Percentiles rank a stretch among this genome's conserved stretches.
Evolutionary conservation across 495 filamentous ascomycete genomes (phyloP).

Genomic region (Aspergillus mulundensis): DNA sequence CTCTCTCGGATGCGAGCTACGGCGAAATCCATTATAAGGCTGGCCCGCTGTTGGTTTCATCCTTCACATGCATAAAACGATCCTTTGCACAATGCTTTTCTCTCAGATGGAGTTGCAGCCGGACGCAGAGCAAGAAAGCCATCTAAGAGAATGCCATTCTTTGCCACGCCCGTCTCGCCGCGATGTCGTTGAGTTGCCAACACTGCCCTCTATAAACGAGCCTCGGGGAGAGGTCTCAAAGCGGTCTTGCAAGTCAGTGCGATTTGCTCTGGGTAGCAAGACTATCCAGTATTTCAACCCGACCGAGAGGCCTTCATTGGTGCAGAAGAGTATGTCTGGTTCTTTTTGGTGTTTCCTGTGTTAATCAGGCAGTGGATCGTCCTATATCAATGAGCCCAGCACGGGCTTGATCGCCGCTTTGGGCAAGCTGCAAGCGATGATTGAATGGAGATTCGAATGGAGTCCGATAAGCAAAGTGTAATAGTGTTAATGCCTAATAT

Average conservation of each 20-base stretch:
- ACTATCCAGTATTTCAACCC: slow-evolving; percentile 3
- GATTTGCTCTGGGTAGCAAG: neutral
- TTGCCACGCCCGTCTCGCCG: neutral
- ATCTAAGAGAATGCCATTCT: neutral
- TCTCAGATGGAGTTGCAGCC: neutral
- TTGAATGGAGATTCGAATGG: no score
- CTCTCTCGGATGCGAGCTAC: neutral
- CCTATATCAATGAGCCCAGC: neutral
- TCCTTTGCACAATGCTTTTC: neutral
- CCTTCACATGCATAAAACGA: neutral
- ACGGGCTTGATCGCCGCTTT: neutral
- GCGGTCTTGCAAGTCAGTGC: neutral
- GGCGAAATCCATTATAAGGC: neutral
- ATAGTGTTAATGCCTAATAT: no score
- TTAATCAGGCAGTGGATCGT: neutral
- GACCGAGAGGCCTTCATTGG: neutral
- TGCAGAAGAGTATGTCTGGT: neutral
- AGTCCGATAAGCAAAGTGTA: no score
- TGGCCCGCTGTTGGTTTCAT: neutral
- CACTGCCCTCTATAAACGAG: neutral
- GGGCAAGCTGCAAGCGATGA: no score
- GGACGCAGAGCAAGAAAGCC: neutral
- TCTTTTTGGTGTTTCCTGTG: neutral
- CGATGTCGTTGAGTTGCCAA: neutral
- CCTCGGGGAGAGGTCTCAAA: neutral